Base-by-base conservation (phyloP, 2,329 filamentous ascomycete genomes). In the Apiospora hydei region DNA sequence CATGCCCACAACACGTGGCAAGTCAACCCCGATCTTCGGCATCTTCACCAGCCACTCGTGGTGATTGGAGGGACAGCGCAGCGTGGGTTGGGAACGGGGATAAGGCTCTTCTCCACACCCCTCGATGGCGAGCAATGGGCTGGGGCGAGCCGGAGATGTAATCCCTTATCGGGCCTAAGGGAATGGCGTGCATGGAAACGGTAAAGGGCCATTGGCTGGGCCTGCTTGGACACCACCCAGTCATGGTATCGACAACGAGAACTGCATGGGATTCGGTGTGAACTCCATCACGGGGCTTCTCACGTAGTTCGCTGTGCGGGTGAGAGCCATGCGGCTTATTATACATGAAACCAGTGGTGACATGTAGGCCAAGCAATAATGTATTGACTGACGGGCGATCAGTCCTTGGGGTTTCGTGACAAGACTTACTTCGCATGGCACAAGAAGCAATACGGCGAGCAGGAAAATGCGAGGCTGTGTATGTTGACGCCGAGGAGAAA, bases 1-100 rank as follows among this genome's bases (percentile, higher is more conserved):
- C 34, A 41, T 64, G 57, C 3, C 8, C 34, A 64, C 57, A 64
- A 64, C 57, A 64, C 57, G 57, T 64, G 57, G 30, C 34, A 21
- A 64, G 30, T 16, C 30, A n/a, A 61, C 8, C 57, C 34, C 14
- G 10, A 64, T 64, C 13, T 2, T 41, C 1, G 5, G 34, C 7
- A n/a, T 41, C n/a, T 34, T 41, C 57, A 41, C 21, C 34, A 64
- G 57, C 34, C 57, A 64, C 34, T 41, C 57, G 30, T 18, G n/a
- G 14, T 4, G 34, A 13, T n/a, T 38, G 30, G 57, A 24, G 18
- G 30, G 21, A n/a, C n/a, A 10, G 34, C 18, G n/a, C 30, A 4
- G 16, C 18, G 18, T 41, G 30, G 18, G 30, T 3, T 16, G 18
- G 18, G 8, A 34, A 64, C 34, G 57, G 57, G 57, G 34, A 14